Percentiles rank a stretch among this genome's conserved stretches.
These are phyloP conservation scores for Pleoardoris graminearum DNA, from an alignment of 2,329 filamentous ascomycete species.

Conservation along the genomic window DNA sequence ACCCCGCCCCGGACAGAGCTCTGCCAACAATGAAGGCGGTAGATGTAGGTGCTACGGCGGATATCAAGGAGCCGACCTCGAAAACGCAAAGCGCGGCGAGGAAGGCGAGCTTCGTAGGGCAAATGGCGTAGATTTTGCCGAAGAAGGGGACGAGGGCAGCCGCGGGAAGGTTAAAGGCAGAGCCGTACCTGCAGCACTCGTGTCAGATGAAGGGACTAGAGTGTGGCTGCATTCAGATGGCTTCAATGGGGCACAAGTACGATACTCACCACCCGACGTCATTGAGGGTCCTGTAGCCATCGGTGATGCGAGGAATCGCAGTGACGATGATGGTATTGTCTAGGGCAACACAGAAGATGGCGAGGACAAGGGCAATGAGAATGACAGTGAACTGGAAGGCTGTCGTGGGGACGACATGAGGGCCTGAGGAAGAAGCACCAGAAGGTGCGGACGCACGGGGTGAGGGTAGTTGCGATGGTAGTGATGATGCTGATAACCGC, in stretches of 20 bases:
- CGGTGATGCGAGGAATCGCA: slow-evolving; percentile 53
- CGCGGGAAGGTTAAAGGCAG: slow-evolving; percentile 46
- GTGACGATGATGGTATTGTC: slow-evolving; percentile 54
- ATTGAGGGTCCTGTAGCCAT: slow-evolving; percentile 50
- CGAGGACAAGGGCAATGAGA: not conserved
- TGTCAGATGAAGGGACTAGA: no score
- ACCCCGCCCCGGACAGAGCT: slow-evolving; percentile 55
- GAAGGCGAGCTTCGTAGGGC: no score
- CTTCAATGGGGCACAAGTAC: no score
- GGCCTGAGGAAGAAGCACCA: not conserved
- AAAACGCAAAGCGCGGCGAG: slow-evolving; percentile 49
- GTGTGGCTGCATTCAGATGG: no score
- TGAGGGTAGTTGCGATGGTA: no score
- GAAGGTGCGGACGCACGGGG: no score
- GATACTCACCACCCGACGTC: no score
- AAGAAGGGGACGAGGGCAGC: slow-evolving; percentile 45
- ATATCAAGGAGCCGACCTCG: slow-evolving; percentile 56
- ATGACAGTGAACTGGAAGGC: not conserved
- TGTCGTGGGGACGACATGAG: not conserved
- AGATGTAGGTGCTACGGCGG: slow-evolving; percentile 54
- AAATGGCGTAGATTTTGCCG: no score
- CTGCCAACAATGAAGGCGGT: slow-evolving; percentile 56
- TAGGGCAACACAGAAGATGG: slow-evolving; percentile 3
- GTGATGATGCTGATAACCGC: no score
- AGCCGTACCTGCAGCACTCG: no score